A percentile compares a stretch with the other conserved stretches of the same genome.
These are phyloP conservation scores for Umbelopsis isabellina DNA, from an alignment of 192 early-diverging fungal genomes.

Conservation along the genomic window DNA sequence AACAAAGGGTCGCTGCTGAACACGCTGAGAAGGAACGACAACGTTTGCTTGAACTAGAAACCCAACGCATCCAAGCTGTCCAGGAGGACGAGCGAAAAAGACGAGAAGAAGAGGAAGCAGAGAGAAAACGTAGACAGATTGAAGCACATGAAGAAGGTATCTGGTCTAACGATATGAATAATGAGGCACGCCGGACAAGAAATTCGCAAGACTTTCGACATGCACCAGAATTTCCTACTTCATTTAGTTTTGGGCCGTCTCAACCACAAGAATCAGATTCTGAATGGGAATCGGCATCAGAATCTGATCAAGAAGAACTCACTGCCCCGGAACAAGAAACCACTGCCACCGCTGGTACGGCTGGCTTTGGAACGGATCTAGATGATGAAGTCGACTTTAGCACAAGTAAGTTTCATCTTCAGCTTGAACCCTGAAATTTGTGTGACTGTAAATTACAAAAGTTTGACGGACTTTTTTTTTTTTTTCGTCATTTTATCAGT, in stretches of 20 bases:
- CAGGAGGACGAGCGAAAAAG: not conserved
- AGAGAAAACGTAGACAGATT: conserved; percentile 5
- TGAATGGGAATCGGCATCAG: not conserved
- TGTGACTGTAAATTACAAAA: not conserved
- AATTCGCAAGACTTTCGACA: conserved; percentile 6
- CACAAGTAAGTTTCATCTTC: conserved; percentile 30
- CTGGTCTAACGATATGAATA: not conserved
- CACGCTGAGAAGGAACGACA: not conserved
- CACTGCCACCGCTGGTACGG: conserved; percentile 38
- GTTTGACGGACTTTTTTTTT: conserved; percentile 12
- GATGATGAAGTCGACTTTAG: conserved; percentile 46
- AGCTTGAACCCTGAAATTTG: not conserved
- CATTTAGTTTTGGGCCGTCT: not conserved
- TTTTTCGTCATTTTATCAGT: conserved; percentile 26
- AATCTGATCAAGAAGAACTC: not conserved
- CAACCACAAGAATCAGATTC: not conserved
- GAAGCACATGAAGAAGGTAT: conserved; percentile 10
- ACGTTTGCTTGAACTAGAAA: not conserved
- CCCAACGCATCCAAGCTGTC: not conserved
- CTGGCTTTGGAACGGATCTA: conserved; percentile 41
- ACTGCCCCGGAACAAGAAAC: not conserved
- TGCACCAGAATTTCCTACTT: conserved; percentile 10
- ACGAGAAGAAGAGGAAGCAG: conserved; percentile 7
- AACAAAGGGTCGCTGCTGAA: not conserved
- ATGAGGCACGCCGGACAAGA: conserved; percentile 3